phyloP scores from a whole-genome alignment of 306 rosid genomes.

The Pterocarpus macrocarpus region DNA sequence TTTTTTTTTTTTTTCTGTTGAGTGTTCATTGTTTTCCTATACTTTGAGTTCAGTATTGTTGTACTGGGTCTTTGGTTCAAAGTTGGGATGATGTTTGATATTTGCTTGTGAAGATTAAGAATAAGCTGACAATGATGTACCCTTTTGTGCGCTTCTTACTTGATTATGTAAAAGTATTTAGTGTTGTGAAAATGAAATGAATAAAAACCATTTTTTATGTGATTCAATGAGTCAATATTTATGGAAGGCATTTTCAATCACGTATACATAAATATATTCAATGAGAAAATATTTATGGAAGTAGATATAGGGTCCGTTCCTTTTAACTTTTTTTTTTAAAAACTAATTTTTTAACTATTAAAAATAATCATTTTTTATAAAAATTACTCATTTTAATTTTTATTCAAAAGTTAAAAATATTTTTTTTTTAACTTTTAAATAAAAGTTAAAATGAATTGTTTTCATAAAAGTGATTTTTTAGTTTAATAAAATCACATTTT shows the following conservation, averaged over 20 bases:
- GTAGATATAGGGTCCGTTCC: no score
- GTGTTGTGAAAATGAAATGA: conserved; percentile 29
- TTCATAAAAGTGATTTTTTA: no score
- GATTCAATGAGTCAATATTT: conserved; percentile 21
- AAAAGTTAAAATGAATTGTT: no score
- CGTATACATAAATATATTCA: no score
- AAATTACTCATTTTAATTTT: no score
- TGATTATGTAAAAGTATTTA: conserved; percentile 41
- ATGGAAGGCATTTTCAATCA: neutral
- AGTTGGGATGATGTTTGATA: conserved; percentile 54
- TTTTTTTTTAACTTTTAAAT: no score
- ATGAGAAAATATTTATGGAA: no score
- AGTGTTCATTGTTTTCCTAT: conserved; percentile 15
- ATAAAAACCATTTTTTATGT: conserved; percentile 54
- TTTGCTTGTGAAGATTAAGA: conserved; percentile 55
- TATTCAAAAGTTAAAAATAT: no score
- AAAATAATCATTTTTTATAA: no score
- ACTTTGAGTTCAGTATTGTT: conserved; percentile 49
- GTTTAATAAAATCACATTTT: no score
- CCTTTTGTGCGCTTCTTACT: conserved; percentile 45
- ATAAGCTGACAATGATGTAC: conserved; percentile 48
- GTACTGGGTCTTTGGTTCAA: conserved; percentile 51
- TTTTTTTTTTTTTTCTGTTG: neutral
- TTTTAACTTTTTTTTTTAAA: no score
- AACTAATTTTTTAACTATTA: no score